Evolutionary conservation across 176 grass and related monocot species (phyloP).

Genomic region (Aegilops bicornis): DNA sequence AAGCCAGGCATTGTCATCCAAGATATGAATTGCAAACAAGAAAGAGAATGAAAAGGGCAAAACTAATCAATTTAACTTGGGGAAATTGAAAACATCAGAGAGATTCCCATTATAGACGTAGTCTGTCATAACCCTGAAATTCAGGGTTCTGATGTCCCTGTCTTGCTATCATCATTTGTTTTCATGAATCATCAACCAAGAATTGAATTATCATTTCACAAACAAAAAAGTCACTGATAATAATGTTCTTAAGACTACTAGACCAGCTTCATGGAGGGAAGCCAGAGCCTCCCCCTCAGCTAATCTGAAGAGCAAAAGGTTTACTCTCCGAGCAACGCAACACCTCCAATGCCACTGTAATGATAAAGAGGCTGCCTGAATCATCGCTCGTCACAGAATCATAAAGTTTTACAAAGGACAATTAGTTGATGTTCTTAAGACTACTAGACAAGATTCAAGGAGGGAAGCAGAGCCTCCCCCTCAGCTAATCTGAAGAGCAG

Average conservation of each 20-base stretch:
- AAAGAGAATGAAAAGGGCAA: too few relatives aligned
- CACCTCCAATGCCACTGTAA: conserved; percentile 70
- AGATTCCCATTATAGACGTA: too few relatives aligned
- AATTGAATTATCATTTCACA: too few relatives aligned
- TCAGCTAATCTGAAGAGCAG: conserved; percentile 80
- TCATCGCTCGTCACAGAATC: conserved; percentile 43
- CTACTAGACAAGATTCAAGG: conserved; percentile 72
- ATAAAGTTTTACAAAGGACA: too few relatives aligned
- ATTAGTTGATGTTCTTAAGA: conserved; percentile 46
- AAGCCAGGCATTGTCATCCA: too few relatives aligned
- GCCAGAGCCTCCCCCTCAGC: conserved; percentile 31
- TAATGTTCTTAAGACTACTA: conserved; percentile 71
- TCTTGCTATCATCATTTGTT: too few relatives aligned
- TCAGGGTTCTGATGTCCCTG: too few relatives aligned
- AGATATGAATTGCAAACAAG: too few relatives aligned
- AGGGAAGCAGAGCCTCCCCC: conserved; percentile 13
- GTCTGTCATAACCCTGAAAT: too few relatives aligned
- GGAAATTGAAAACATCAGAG: too few relatives aligned
- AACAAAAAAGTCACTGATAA: background rate
- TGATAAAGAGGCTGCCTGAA: conserved; percentile 88
- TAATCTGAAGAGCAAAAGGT: conserved; percentile 76
- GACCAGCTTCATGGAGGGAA: conserved; percentile 50
- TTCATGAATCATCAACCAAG: too few relatives aligned
- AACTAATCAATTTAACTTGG: too few relatives aligned
- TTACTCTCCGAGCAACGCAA: conserved; percentile 71